Evolutionary conservation across 768 basidiomycete genomes (phyloP).

Genomic region (Hericium erinaceus): DNA sequence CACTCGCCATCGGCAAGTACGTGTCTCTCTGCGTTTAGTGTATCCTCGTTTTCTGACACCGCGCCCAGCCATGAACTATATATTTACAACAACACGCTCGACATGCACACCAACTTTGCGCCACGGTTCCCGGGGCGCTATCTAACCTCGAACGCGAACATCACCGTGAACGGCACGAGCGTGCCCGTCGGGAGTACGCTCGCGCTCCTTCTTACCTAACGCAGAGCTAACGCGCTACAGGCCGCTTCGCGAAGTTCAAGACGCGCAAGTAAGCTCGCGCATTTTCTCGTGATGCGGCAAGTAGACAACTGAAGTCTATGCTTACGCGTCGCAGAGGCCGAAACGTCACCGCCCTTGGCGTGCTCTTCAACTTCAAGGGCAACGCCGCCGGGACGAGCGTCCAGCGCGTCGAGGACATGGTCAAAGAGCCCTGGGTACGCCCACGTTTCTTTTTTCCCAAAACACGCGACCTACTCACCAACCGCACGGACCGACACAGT

Average conservation of each 20-base stretch:
- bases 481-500: slow-evolving; percentile 31
- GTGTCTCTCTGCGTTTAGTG: slow-evolving; percentile 16
- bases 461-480: too few species aligned
- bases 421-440: slow-evolving; percentile 67
- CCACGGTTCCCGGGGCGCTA: slow-evolving; percentile 63
- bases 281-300: slow-evolving; percentile 1
- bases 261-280: slow-evolving; percentile 48
- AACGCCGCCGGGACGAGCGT: slow-evolving; percentile 67
- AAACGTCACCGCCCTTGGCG: slow-evolving; percentile 70
- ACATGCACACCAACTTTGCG: slow-evolving; percentile 63
- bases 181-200: slow-evolving; percentile 37
- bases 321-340: slow-evolving; percentile 37
- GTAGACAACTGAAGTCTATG: slow-evolving; percentile 3
- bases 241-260: slow-evolving; percentile 61
- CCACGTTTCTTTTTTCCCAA: neutral
- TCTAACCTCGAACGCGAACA: slow-evolving; percentile 79
- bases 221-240: slow-evolving; percentile 18
- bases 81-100: slow-evolving; percentile 52
- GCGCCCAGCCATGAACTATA: slow-evolving; percentile 70
- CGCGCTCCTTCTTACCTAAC: neutral
- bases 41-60: neutral
- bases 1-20: slow-evolving; percentile 78
- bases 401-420: slow-evolving; percentile 63
- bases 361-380: slow-evolving; percentile 67
- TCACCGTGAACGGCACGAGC: slow-evolving; percentile 48